These are phyloP conservation scores for Danielia reshetovae DNA, from an alignment of 805 yeast species.

Conservation along the genomic window DNA sequence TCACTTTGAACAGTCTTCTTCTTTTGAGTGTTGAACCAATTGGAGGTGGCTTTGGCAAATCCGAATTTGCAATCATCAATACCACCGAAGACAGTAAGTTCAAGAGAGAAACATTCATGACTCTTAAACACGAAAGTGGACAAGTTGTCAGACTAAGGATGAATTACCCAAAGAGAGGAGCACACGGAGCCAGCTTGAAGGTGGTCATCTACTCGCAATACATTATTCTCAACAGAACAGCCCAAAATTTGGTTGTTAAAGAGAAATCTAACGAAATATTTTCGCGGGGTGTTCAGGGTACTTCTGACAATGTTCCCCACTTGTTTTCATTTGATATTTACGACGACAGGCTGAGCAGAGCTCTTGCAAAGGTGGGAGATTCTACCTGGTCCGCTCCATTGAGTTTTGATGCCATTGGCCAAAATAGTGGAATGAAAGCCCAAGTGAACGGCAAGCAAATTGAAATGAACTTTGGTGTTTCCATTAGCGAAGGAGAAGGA, in stretches of 20 bases:
- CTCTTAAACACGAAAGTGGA: slow-evolving; percentile 57
- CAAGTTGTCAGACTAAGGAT: slow-evolving; percentile 62
- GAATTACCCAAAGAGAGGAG: slow-evolving; percentile 53
- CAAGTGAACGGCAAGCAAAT: slow-evolving; percentile 45
- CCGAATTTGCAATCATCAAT: slow-evolving; percentile 75
- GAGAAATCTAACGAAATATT: slow-evolving; percentile 45
- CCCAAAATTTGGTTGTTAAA: slow-evolving; percentile 53
- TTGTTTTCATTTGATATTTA: slow-evolving; percentile 80
- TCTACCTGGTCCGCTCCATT: slow-evolving; percentile 70
- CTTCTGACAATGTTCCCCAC: slow-evolving; percentile 44
- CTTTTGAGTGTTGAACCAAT: slow-evolving; percentile 66
- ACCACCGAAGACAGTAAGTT: slow-evolving; percentile 52
- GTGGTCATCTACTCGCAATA: slow-evolving; percentile 82
- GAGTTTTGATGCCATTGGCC: slow-evolving; percentile 89
- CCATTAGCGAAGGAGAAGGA: slow-evolving; percentile 80
- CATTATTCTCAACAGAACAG: slow-evolving; percentile 76
- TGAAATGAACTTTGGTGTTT: slow-evolving; percentile 74
- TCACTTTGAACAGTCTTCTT: slow-evolving; percentile 65
- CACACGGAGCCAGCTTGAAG: slow-evolving; percentile 56
- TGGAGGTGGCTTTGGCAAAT: slow-evolving; percentile 55
- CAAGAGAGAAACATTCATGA: slow-evolving; percentile 50
- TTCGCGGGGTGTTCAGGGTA: slow-evolving; percentile 6
- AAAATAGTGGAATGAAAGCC: slow-evolving; percentile 51
- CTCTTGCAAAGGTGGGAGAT: slow-evolving; percentile 59
- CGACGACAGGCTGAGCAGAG: slow-evolving; percentile 59